Conservation (phyloP, 257 asterid genomes). For the Nicotiana knightiana region DNA sequence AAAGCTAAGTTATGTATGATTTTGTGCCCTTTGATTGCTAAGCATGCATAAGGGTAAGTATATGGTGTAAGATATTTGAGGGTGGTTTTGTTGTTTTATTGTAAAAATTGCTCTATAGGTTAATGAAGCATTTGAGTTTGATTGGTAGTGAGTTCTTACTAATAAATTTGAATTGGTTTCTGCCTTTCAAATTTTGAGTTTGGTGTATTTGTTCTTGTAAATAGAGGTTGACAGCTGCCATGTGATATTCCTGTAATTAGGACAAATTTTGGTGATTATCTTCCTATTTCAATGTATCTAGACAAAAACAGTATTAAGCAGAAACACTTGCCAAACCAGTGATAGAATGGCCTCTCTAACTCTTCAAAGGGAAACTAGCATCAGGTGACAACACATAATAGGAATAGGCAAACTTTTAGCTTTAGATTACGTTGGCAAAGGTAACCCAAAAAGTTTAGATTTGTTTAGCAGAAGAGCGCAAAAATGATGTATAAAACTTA, state of each 20-base stretch:
- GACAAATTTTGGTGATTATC: not conserved
- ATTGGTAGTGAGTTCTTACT: not conserved
- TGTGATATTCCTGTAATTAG: not conserved
- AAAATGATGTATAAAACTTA: too few species aligned
- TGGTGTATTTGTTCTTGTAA: not conserved
- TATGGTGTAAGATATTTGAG: not conserved
- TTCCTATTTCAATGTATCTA: not conserved
- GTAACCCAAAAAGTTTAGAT: too few species aligned
- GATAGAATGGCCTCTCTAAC: too few species aligned
- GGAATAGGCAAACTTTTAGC: too few species aligned
- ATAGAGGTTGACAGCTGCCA: not conserved
- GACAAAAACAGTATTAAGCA: not conserved
- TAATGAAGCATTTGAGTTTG: not conserved
- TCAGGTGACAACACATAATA: too few species aligned
- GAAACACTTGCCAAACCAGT: too few species aligned
- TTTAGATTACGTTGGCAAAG: too few species aligned
- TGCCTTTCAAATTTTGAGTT: not conserved
- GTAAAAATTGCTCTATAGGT: too few species aligned
- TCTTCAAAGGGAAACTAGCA: too few species aligned
- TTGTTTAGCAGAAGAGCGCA: too few species aligned
- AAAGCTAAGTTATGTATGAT: not conserved
- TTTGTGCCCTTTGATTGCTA: not conserved
- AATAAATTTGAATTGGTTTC: not conserved
- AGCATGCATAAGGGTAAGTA: not conserved
- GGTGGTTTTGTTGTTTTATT: not conserved